Evolutionary conservation across 1,284 basidiomycete species (phyloP).

Genomic region (Ustanciosporium gigantosporum): DNA sequence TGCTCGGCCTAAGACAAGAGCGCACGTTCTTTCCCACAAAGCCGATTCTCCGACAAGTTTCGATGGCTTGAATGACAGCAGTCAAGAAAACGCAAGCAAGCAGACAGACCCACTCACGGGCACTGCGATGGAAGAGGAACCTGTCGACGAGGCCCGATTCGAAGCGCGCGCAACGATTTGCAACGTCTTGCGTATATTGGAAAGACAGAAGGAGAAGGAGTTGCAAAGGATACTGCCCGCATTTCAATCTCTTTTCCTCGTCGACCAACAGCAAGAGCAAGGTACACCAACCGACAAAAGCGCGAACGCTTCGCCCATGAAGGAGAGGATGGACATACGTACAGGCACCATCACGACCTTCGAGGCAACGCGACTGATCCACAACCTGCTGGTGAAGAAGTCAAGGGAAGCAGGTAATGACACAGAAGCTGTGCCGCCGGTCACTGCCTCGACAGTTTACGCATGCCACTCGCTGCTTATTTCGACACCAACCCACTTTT

Average conservation of each 20-base stretch:
- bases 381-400: neutral
- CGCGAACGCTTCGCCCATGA: neutral
- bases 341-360: conserved; percentile 30
- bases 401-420: neutral
- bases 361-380: conserved; percentile 23
- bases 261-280: conserved; percentile 2
- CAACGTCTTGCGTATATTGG: conserved; percentile 23
- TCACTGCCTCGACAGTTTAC: conserved; percentile 63
- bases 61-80: conserved; percentile 11
- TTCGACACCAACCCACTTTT: conserved; percentile 69
- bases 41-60: conserved; percentile 5
- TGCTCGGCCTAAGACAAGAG: conserved; percentile 2
- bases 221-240: conserved; percentile 24
- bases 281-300: neutral
- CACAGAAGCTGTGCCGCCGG: neutral
- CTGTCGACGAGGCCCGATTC: conserved; percentile 24
- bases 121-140: conserved; percentile 10
- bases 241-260: conserved; percentile 32
- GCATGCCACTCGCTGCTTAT: conserved; percentile 79
- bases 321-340: conserved; percentile 15
- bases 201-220: conserved; percentile 30
- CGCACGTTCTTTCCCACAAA: conserved; percentile 16
- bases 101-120: conserved; percentile 8
- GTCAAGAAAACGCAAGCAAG: neutral
- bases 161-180: conserved; percentile 24